Conservation (phyloP, 2,329 filamentous ascomycete genomes). For the Dactylellina drechsleri region DNA sequence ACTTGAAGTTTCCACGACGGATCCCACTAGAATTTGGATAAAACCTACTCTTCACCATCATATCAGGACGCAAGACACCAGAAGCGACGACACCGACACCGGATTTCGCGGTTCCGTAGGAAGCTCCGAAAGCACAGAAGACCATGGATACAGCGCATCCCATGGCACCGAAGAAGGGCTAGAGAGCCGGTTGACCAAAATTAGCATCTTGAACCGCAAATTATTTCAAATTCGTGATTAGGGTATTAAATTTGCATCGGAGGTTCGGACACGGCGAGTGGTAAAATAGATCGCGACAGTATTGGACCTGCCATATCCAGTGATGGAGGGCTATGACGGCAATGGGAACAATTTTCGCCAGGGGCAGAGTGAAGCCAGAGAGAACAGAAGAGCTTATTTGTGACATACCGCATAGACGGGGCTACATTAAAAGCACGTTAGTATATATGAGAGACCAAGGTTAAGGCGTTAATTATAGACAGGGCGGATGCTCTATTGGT, state of each 20-base stretch:
- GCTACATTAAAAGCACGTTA: constrained; percentile 67
- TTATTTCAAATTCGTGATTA: neutral
- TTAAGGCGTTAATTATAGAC: neutral
- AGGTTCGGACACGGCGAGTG: neutral
- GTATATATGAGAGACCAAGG: constrained; percentile 12
- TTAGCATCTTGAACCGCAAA: constrained; percentile 59
- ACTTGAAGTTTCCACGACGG: constrained; percentile 9
- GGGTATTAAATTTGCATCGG: neutral
- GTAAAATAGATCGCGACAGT: constrained; percentile 30
- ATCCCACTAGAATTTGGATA: constrained; percentile 1
- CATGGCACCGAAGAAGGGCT: constrained; percentile 95
- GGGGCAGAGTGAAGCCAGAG: constrained; percentile 51
- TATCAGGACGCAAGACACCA: constrained; percentile 95
- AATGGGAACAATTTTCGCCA: constrained; percentile 58
- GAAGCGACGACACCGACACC: constrained; percentile 98
- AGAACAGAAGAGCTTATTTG: constrained; percentile 47
- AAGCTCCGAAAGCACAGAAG: constrained; percentile 95
- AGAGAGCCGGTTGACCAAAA: constrained; percentile 9
- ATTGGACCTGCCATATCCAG: constrained; percentile 50
- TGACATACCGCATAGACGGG: constrained; percentile 98
- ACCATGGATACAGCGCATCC: constrained; percentile 94
- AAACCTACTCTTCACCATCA: constrained; percentile 97
- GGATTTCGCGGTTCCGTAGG: constrained; percentile 98
- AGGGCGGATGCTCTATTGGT: neutral
- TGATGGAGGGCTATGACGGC: constrained; percentile 52